Evolutionary conservation across 176 grass and related monocot species (phyloP), one percentile per base, ranked within the genome.

Genomic region (Microstegium vimineum): DNA sequence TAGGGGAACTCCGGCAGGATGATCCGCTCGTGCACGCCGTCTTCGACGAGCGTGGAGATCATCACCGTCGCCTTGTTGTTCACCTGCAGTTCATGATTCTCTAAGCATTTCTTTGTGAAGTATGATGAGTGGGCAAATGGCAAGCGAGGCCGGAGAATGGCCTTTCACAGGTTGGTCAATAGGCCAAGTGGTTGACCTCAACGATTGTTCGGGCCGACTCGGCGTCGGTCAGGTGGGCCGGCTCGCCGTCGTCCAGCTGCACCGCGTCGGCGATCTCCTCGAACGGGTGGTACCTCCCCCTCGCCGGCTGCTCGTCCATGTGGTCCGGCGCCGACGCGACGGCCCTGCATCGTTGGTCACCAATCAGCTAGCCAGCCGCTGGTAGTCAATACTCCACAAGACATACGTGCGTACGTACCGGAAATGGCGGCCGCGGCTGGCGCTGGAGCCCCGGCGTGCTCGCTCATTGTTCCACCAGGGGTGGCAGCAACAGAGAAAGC

Each of bases 121-220:
- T 13, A 27, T 5, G n/a, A 26, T 4, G 57, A 27, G 26, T 28
- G 25, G 25, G 26, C 22, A 25, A 69, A 0, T 1, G 0, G 4
- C 68, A 56, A 62, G 15, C 33, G 37, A 32, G 7, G 32, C 10
- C 20, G 27, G 43, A 73, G 16, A 72, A 3, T 8, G 13, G 3
- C 3, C 3, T 37, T 34, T 28, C 8, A 10, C 8, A 10, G 38
- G n/a, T 77, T 11, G 13, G 1, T 17, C 23, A 17, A 38, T n/a
- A n/a, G n/a, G 10, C 0, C 37, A 10, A 14, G 15, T 22, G 25
- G 3, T n/a, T 62, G 20, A 94, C 94, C 92, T 97, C 90, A 20
- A 98, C 90, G 71, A 94, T 98, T 61, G 92, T 94, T 11, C 92
- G 83, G 8, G 95, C 90, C 8, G 83, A 92, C 75, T 94, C 83